Conservation (phyloP, 83 land plant species). For the Picea abies region DNA sequence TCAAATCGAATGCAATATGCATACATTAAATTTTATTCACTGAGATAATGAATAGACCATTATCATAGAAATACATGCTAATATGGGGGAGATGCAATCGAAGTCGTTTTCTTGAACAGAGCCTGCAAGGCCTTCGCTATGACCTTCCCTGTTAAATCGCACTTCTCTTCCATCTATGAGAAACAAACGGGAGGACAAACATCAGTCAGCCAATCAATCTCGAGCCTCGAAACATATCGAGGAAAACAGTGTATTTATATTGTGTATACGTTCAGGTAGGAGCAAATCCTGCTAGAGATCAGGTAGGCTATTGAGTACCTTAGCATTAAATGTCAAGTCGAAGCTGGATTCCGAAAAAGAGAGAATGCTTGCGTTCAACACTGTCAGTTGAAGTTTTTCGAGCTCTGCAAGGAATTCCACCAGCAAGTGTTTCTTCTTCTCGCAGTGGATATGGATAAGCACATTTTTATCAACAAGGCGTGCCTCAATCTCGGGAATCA, state of each 20-base stretch:
- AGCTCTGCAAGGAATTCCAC: slow-evolving; percentile 51
- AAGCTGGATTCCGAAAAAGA: slow-evolving; percentile 55
- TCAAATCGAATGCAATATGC: no score
- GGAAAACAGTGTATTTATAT: neutral
- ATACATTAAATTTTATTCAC: no score
- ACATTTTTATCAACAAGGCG: slow-evolving; percentile 56
- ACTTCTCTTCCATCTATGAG: slow-evolving; percentile 52
- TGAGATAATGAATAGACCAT: no score
- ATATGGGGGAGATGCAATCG: no score
- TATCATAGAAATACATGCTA: no score
- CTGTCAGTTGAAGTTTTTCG: slow-evolving; percentile 61
- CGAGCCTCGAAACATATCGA: no score
- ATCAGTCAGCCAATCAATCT: neutral
- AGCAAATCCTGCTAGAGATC: no score
- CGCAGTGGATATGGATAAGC: slow-evolving; percentile 69
- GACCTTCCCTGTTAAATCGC: slow-evolving; percentile 28
- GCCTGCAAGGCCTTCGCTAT: slow-evolving; percentile 28
- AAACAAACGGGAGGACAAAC: neutral
- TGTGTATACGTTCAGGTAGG: neutral
- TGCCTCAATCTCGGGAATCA: slow-evolving; percentile 74
- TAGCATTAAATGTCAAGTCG: slow-evolving; percentile 66
- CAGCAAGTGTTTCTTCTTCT: slow-evolving; percentile 56
- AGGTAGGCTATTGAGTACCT: slow-evolving; percentile 32
- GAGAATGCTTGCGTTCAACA: slow-evolving; percentile 52
- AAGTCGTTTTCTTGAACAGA: slow-evolving; percentile 26